These are phyloP conservation scores for Coemansia sp. DNA, from an alignment of 192 early-diverging fungal species.

Conservation along the genomic window DNA sequence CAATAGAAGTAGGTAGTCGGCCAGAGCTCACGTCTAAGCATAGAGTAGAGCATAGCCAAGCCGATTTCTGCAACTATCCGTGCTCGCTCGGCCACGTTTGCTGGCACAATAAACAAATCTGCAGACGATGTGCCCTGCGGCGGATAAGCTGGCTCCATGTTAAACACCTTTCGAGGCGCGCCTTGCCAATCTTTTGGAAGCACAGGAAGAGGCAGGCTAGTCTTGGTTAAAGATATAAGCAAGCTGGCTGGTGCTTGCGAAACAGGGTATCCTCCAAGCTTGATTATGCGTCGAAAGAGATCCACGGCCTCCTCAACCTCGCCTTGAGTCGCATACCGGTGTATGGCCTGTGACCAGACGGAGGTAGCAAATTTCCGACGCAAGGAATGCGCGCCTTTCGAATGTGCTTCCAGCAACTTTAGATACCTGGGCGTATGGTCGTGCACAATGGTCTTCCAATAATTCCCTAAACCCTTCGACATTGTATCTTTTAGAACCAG, in stretches of 20 bases:
- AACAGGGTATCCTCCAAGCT: slow-evolving; percentile 21
- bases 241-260: slow-evolving; percentile 19
- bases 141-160: slow-evolving; percentile 36
- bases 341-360: slow-evolving; percentile 32
- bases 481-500: slow-evolving; percentile 20
- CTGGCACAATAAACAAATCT: slow-evolving; percentile 25
- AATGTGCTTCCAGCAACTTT: slow-evolving; percentile 6
- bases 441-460: slow-evolving; percentile 32
- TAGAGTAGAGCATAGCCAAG: slow-evolving; percentile 37
- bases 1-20: slow-evolving; percentile 30
- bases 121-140: slow-evolving; percentile 20
- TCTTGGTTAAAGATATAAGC: slow-evolving; percentile 12
- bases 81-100: slow-evolving; percentile 5
- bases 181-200: slow-evolving; percentile 21
- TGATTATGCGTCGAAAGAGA: slow-evolving; percentile 30
- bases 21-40: slow-evolving; percentile 23
- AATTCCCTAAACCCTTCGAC: slow-evolving; percentile 1
- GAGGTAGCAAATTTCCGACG: slow-evolving; percentile 10
- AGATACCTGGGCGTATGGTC: slow-evolving; percentile 36
- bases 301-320: slow-evolving; percentile 37
- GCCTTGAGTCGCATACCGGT: slow-evolving; percentile 14
- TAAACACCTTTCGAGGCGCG: background rate
- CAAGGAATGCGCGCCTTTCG: background rate
- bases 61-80: slow-evolving; percentile 38
- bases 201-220: slow-evolving; percentile 23